Evolutionary conservation across 345 rosid species (phyloP), one percentile per base, ranked within the genome.

Genomic region (Corchorus capsularis): DNA sequence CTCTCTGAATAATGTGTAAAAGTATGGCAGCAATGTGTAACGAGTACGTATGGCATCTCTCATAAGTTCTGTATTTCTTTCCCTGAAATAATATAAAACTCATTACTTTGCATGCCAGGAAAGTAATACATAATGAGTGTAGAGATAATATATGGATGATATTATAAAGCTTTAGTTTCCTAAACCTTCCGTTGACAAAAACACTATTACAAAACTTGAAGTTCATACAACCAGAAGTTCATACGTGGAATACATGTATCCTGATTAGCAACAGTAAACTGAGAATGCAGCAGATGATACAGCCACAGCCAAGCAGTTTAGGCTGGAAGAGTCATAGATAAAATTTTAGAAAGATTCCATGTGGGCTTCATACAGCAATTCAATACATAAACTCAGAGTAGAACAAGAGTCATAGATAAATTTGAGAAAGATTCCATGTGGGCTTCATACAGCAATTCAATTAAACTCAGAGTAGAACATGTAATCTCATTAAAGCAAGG

Each of bases 1-100:
- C 90, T 92, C 99, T 86, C 99, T 85, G 77, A 96, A 96, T 75
- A 94, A 86, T 53, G 98, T 90, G 91, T 94, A 96, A 81, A 90
- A 96, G 76, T 91, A 94, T 45, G 99, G 99, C 20, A 96, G 97
- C 77, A 94, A 79, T 78, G 79, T 80, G 87, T 96, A 96, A 60
- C 99, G 99, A 46, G 84, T 78, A 77, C 79, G 97, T 78, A 96
- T 89, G 69, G 99, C 99, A 73, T 91, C 95, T 81, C 95, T 91
- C 76, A 96, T 91, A 74, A 92, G 94, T 79, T 86, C 83, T 32
- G 92, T 92, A 72, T 96, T 94, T 75, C 87, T 84, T 81, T 91
- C 97, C 73, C 99, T 96, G 89, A 71, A 82, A 86, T 47, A 70
- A 68, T 49, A 57, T 10, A 72, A 75, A 77, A 74, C 76, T 10